These are phyloP conservation scores for Hysterium pulicare DNA, from an alignment of 2,329 filamentous ascomycete species.

Conservation along the genomic window DNA sequence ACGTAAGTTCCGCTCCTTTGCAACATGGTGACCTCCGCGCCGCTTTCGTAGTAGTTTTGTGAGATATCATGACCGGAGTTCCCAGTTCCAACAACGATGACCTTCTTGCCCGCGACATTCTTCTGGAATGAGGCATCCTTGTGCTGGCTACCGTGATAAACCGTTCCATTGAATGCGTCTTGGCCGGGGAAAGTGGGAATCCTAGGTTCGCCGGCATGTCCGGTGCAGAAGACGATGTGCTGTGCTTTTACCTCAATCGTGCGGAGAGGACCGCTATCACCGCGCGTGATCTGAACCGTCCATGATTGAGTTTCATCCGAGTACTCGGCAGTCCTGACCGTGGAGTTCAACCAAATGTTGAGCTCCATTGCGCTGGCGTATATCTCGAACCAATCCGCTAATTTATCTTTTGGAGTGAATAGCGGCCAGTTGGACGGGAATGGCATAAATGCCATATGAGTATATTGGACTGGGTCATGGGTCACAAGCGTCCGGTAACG, in stretches of 20 bases:
- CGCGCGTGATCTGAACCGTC: slow-evolving; percentile 52
- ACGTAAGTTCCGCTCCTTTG: slow-evolving; percentile 66
- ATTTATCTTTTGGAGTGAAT: slow-evolving; percentile 69
- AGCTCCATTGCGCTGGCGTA: slow-evolving; percentile 65
- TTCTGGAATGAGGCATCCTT: slow-evolving; percentile 49
- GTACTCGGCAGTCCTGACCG: slow-evolving; percentile 49
- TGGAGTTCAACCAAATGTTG: slow-evolving; percentile 61
- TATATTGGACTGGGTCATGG: slow-evolving; percentile 62
- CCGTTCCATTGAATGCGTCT: slow-evolving; percentile 55
- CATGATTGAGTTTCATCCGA: slow-evolving; percentile 51
- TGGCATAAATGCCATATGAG: slow-evolving; percentile 55
- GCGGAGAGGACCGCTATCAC: slow-evolving; percentile 43
- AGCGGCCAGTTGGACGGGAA: slow-evolving; percentile 66
- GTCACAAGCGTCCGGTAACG: slow-evolving; percentile 57
- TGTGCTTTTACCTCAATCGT: slow-evolving; percentile 53
- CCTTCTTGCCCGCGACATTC: slow-evolving; percentile 54
- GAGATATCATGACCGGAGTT: slow-evolving; percentile 69
- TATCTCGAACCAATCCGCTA: slow-evolving; percentile 65
- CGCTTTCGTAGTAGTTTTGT: slow-evolving; percentile 64
- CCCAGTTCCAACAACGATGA: slow-evolving; percentile 64
- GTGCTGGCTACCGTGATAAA: slow-evolving; percentile 50
- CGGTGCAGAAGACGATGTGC: slow-evolving; percentile 66
- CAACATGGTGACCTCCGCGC: slow-evolving; percentile 65
- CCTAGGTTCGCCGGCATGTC: slow-evolving; percentile 64
- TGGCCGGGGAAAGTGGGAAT: slow-evolving; percentile 48